Evolutionary conservation across 2,329 filamentous ascomycete genomes (phyloP).

Genomic region (Fusarium albidum): DNA sequence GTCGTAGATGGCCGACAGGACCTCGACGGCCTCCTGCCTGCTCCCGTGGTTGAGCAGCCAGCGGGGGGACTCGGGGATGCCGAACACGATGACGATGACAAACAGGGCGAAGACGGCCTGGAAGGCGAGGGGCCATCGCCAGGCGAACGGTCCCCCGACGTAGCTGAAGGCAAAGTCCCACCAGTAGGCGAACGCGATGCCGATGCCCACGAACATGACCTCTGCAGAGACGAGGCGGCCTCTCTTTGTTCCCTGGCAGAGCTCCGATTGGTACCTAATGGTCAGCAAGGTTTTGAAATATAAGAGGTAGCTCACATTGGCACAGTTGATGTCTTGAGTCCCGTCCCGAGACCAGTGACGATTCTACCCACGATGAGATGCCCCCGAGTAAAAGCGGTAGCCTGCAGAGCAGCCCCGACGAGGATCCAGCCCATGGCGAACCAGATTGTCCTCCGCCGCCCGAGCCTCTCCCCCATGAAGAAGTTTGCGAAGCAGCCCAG

Average conservation of each 20-base stretch:
- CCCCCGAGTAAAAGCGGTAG: conserved; percentile 50
- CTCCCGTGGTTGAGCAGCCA: conserved; percentile 50
- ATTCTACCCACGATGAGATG: conserved; percentile 59
- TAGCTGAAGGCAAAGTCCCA: conserved; percentile 47
- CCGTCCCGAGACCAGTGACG: conserved; percentile 58
- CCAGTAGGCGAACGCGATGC: conserved; percentile 51
- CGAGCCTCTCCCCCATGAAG: conserved; percentile 59
- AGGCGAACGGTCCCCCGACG: conserved; percentile 30
- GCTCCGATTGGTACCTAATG: conserved; percentile 43
- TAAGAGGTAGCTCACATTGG: conserved; percentile 31
- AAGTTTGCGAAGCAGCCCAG: conserved; percentile 52
- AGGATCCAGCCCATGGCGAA: conserved; percentile 63
- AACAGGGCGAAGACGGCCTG: conserved; percentile 45
- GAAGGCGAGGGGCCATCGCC: conserved; percentile 40
- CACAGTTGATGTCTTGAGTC: conserved; percentile 50
- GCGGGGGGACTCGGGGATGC: conserved; percentile 50
- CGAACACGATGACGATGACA: conserved; percentile 44
- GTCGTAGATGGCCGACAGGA: conserved; percentile 50
- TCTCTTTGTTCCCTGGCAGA: conserved; percentile 56
- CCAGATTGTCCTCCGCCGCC: conserved; percentile 61
- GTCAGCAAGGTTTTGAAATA: not conserved
- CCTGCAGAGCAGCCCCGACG: conserved; percentile 66
- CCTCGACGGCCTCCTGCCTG: conserved; percentile 46
- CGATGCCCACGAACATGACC: conserved; percentile 49
- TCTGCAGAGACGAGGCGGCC: conserved; percentile 61